These are phyloP conservation scores for Microglena sp. DNA, from an alignment of 139 green algal genomes.

Conservation along the genomic window DNA sequence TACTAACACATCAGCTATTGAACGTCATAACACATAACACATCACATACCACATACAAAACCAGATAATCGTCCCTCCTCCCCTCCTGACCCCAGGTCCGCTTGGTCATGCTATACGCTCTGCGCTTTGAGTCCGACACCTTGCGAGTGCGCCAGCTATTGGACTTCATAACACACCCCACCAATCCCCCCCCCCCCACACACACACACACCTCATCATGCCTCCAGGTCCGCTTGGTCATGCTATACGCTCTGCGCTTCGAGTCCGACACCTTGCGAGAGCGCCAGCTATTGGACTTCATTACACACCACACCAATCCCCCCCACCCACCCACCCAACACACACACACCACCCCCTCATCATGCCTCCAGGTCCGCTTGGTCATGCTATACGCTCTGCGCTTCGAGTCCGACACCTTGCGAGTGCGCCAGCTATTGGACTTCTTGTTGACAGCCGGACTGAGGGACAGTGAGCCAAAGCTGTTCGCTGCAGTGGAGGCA, in stretches of 20 bases:
- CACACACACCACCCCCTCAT: not conserved
- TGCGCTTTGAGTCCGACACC: slow-evolving; percentile 79
- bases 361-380: slow-evolving; percentile 46
- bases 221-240: slow-evolving; percentile 59
- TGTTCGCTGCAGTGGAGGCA: slow-evolving; percentile 15
- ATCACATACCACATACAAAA: no score
- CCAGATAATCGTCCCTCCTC: no score
- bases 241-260: slow-evolving; percentile 84
- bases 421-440: slow-evolving; percentile 27
- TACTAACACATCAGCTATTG: no score
- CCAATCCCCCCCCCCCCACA: not conserved
- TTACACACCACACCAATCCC: slow-evolving; percentile 20
- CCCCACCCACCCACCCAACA: no score
- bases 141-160: slow-evolving; percentile 20
- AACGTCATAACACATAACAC: no score
- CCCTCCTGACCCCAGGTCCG: no score
- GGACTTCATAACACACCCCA: slow-evolving; percentile 22
- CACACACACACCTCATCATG: not conserved
- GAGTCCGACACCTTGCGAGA: slow-evolving; percentile 53
- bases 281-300: slow-evolving; percentile 6
- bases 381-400: slow-evolving; percentile 82
- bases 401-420: slow-evolving; percentile 68
- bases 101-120: slow-evolving; percentile 73
- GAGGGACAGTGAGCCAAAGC: slow-evolving; percentile 18
- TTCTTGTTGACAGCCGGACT: slow-evolving; percentile 24